Percentiles rank a stretch among this genome's conserved stretches.
Conservation (phyloP, 2,329 filamentous ascomycete species). For the Lachnellula hyalina region DNA sequence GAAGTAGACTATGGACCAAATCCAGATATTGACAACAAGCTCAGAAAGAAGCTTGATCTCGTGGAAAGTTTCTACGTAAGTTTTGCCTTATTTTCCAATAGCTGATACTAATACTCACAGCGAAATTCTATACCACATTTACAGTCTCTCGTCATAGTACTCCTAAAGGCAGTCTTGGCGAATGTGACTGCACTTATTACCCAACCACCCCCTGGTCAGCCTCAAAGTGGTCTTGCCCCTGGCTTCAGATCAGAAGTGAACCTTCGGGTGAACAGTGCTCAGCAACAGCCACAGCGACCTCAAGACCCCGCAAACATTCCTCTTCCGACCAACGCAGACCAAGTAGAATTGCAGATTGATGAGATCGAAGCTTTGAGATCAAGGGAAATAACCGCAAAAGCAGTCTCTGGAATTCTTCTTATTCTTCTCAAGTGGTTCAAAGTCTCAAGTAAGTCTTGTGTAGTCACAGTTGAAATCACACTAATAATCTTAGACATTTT, state of each 20-base stretch:
- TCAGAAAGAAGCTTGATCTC: conserved; percentile 60
- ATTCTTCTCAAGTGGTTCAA: conserved; percentile 96
- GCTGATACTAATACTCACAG: conserved; percentile 42
- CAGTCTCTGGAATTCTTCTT: conserved; percentile 81
- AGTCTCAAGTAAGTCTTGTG: conserved; percentile 67
- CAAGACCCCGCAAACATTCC: conserved; percentile 28
- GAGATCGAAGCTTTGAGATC: conserved; percentile 77
- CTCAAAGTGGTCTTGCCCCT: conserved; percentile 18
- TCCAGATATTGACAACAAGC: conserved; percentile 44
- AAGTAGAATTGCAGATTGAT: conserved; percentile 53
- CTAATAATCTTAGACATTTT: conserved; percentile 62
- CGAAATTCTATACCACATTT: conserved; percentile 73
- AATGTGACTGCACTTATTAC: conserved; percentile 84
- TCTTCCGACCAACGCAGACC: conserved; percentile 24
- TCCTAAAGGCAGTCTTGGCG: conserved; percentile 80
- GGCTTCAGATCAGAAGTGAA: conserved; percentile 26
- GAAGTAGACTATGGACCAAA: conserved; percentile 48
- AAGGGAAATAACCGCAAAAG: conserved; percentile 85
- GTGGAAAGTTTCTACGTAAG: conserved; percentile 84
- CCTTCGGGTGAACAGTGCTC: conserved; percentile 22
- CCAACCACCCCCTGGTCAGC: conserved; percentile 37
- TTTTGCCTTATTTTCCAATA: conserved; percentile 19
- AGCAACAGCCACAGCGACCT: conserved; percentile 19
- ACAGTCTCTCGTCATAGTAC: conserved; percentile 87
- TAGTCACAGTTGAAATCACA: neutral